Evolutionary conservation across 805 yeast species (phyloP), one percentile per base, ranked within the genome.

Genomic region (Candida germanica): DNA sequence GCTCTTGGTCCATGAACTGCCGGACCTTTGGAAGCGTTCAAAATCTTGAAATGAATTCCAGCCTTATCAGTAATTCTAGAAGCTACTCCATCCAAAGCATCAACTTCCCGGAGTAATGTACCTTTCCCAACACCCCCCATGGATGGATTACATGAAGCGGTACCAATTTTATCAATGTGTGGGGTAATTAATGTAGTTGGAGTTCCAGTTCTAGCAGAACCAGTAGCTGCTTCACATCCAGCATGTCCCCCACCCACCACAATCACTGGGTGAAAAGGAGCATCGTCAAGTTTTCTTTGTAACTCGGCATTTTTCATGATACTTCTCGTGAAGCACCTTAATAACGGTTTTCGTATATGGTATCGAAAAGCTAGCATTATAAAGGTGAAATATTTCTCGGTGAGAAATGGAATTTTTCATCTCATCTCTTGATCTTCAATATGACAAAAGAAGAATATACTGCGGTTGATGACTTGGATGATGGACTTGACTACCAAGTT

Each of bases 41-140:
- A 67, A 43, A 87, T 80, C 51, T 87, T 87, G 61, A 81, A 93
- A 56, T 89, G 96, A 20, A 89, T 84, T 0, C 98, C 98, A 0
- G 98, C 94, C 49, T 73, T 68, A 61, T 93, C 99, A 1, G 93
- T 88, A n/a, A 93, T 78, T 40, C 75, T 68, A 0, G 89, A 80
- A 4, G 94, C 79, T 1, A 91, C 84, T 6, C 99, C 99, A 58
- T 91, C 99, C 29, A 93, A 64, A 0, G 99, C 98, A 66, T 93
- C 99, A 10, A 93, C 87, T 61, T 93, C 99, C 46, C 87, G 75
- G 25, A 93, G 64, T 27, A 93, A 64, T 0, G 96, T 91, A 11
- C 98, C 99, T 54, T 93, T 93, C 1, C 98, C 99, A 37, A 93
- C 89, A 43, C 99, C 99, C 24, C 98, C 99, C 83, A 88, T 86